A percentile compares a stretch with the other conserved stretches of the same genome.
These are phyloP conservation scores for Corniculantispora saksenae DNA, from an alignment of 2,329 filamentous ascomycete genomes.

Conservation along the genomic window DNA sequence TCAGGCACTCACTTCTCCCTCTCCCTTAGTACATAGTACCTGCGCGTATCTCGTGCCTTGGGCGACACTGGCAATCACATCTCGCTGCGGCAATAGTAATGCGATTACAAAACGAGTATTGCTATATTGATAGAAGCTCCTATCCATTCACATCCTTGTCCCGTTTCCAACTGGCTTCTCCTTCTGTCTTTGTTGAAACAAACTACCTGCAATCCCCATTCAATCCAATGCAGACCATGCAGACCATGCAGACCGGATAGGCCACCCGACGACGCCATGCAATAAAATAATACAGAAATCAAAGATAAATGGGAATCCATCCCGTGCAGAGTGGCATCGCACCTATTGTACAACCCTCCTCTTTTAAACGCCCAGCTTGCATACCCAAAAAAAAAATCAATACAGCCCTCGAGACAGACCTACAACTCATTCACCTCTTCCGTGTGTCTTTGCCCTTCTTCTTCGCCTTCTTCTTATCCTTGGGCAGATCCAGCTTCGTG, in stretches of 20 bases:
- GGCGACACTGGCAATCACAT: background rate
- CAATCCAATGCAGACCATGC: conserved; percentile 9
- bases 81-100: background rate
- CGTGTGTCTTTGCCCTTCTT: conserved; percentile 60
- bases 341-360: conserved; percentile 16
- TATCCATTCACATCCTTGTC: background rate
- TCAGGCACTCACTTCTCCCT: background rate
- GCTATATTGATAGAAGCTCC: background rate
- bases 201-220: background rate
- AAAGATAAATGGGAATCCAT: background rate
- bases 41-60: no score
- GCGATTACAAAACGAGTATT: background rate
- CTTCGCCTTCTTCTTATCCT: conserved; percentile 64
- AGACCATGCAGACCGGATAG: background rate
- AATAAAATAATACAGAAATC: conserved; percentile 8
- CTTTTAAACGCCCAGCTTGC: background rate
- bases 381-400: conserved; percentile 15
- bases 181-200: background rate
- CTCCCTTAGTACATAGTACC: no score
- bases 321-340: background rate
- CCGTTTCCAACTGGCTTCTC: background rate
- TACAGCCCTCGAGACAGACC: background rate
- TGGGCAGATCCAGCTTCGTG: conserved; percentile 62
- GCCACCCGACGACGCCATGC: conserved; percentile 9
- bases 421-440: conserved; percentile 40